phyloP scores from a whole-genome alignment of 176 grass and related monocot species.

The Typha latifolia region DNA sequence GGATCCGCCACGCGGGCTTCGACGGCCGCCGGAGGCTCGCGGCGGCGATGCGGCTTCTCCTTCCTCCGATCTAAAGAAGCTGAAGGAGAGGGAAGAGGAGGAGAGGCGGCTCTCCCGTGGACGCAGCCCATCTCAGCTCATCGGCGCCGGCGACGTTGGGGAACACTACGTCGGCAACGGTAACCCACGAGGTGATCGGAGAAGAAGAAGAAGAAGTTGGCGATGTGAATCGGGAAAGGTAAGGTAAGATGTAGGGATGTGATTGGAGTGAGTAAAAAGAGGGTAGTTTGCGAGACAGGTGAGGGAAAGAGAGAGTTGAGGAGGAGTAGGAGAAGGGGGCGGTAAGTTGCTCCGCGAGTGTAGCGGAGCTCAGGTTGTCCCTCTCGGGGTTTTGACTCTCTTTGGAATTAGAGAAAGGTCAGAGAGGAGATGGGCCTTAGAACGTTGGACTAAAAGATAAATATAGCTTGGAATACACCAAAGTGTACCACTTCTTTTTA shows the following conservation, averaged over 20 bases:
- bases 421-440: too few relatives aligned
- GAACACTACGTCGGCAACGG: background rate
- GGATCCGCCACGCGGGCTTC: background rate
- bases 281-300: constrained; percentile 10
- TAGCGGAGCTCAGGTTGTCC: background rate
- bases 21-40: constrained; percentile 12
- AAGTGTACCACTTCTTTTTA: too few relatives aligned
- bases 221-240: background rate
- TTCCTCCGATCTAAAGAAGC: too few relatives aligned
- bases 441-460: too few relatives aligned
- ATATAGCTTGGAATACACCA: too few relatives aligned
- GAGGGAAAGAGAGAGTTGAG: constrained; percentile 1
- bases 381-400: constrained; percentile 9
- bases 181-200: constrained; percentile 12
- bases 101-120: constrained; percentile 43
- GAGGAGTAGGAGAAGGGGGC: constrained; percentile 1
- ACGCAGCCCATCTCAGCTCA: constrained; percentile 52
- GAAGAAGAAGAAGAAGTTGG: background rate
- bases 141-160: constrained; percentile 2
- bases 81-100: constrained; percentile 22
- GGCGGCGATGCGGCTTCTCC: constrained; percentile 12
- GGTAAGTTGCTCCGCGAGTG: constrained; percentile 20
- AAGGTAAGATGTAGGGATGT: constrained; percentile 11
- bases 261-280: constrained; percentile 14
- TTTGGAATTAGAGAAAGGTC: background rate